These are phyloP conservation scores for Hymenoscyphus infarciens DNA, from an alignment of 2,329 filamentous ascomycete species.

Conservation along the genomic window DNA sequence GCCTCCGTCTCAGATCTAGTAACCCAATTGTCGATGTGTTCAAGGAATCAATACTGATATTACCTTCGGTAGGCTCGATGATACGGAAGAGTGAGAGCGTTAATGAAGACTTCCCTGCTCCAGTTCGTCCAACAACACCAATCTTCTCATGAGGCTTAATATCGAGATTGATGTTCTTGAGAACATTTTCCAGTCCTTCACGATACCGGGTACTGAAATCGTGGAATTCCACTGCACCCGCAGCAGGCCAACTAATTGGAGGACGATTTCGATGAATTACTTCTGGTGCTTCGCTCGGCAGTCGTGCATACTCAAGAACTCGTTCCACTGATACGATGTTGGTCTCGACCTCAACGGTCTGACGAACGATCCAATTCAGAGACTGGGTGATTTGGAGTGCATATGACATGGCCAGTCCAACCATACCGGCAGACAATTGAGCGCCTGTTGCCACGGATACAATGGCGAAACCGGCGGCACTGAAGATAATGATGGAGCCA, in stretches of 20 bases:
- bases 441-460: slow-evolving; percentile 70
- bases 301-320: slow-evolving; percentile 87
- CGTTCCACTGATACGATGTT: slow-evolving; percentile 99
- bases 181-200: slow-evolving; percentile 80
- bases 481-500: slow-evolving; percentile 87
- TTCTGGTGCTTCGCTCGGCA: slow-evolving; percentile 92
- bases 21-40: slow-evolving; percentile 90
- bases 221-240: slow-evolving; percentile 84
- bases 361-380: slow-evolving; percentile 97
- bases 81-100: slow-evolving; percentile 93
- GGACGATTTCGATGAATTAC: slow-evolving; percentile 85
- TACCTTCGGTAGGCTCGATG: slow-evolving; percentile 79
- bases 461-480: slow-evolving; percentile 78
- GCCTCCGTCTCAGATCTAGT: slow-evolving; percentile 78
- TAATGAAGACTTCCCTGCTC: slow-evolving; percentile 14
- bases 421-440: slow-evolving; percentile 65
- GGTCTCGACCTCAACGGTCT: slow-evolving; percentile 99
- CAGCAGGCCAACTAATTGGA: slow-evolving; percentile 84
- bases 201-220: slow-evolving; percentile 95
- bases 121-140: slow-evolving; percentile 78
- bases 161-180: slow-evolving; percentile 87
- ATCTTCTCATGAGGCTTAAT: slow-evolving; percentile 98
- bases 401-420: slow-evolving; percentile 95
- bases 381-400: slow-evolving; percentile 95
- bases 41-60: slow-evolving; percentile 84